Percentiles rank a stretch among this genome's conserved stretches.
Conservation (phyloP, 169 alveolate genomes). For the Cryptosporidium meleagridis region DNA sequence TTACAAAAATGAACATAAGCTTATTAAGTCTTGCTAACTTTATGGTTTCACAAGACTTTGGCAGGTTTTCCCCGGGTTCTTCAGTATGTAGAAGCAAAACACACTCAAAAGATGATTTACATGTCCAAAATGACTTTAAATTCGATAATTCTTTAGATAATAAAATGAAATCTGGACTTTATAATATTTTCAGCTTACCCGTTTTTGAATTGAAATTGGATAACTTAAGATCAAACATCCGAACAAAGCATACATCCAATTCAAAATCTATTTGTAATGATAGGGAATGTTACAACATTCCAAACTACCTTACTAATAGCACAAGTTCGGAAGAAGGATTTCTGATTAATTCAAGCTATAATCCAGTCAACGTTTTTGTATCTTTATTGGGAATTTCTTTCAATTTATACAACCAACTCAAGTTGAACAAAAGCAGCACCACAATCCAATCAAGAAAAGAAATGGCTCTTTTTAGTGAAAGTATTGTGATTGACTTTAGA, state of each 20-base stretch:
- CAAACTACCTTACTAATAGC: conserved; percentile 11
- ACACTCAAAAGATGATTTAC: conserved; percentile 23
- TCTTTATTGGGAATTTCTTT: background rate
- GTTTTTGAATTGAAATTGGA: conserved; percentile 21
- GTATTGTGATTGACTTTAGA: conserved; percentile 8
- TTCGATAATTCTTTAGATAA: background rate
- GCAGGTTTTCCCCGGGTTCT: background rate
- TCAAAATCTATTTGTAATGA: conserved; percentile 12
- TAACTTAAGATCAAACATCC: background rate
- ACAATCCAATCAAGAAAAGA: conserved; percentile 19
- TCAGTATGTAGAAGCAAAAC: background rate
- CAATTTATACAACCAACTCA: conserved; percentile 7
- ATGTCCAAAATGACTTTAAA: background rate
- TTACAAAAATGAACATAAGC: background rate
- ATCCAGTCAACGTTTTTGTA: conserved; percentile 22
- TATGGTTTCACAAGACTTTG: background rate
- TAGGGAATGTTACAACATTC: conserved; percentile 32
- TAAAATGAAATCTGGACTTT: background rate
- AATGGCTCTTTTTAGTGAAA: background rate
- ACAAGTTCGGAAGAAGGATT: background rate
- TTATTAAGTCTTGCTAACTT: background rate
- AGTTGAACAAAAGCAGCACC: background rate
- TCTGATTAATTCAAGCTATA: conserved; percentile 1
- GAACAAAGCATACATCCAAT: conserved; percentile 35
- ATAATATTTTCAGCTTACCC: background rate